Evolutionary conservation across 139 green algal genomes (phyloP).

Genomic region (Tetratostichococcus sp.): DNA sequence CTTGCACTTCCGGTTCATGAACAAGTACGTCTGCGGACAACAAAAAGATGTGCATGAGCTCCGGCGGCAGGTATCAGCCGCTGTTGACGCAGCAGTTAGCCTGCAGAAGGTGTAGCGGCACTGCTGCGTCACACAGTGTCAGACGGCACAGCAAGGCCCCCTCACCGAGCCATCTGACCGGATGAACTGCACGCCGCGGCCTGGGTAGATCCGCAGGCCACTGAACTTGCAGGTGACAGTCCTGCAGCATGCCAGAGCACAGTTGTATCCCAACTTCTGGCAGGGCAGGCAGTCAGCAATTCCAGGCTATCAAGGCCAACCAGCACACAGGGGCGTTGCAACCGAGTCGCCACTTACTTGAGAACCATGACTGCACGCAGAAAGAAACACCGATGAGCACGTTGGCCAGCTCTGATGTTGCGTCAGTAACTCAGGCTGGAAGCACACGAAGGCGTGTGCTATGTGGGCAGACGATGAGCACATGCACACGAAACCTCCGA

Average conservation of each 20-base stretch:
- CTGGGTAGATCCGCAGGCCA: slow-evolving; percentile 96
- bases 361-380: slow-evolving; percentile 27
- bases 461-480: too few relatives aligned
- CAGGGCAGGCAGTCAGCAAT: background rate
- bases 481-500: too few relatives aligned
- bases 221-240: slow-evolving; percentile 96
- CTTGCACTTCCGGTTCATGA: slow-evolving; percentile 94
- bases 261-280: background rate
- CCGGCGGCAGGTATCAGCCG: too few relatives aligned
- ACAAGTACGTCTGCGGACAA: slow-evolving; percentile 95
- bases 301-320: too few relatives aligned
- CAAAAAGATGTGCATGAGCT: too few relatives aligned
- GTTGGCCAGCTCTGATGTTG: too few relatives aligned
- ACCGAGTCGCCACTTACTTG: slow-evolving; percentile 15
- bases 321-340: background rate
- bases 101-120: background rate
- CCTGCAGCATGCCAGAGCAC: slow-evolving; percentile 57
- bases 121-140: background rate
- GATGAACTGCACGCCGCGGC: slow-evolving; percentile 87
- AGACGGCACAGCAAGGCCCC: background rate
- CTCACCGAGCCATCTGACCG: slow-evolving; percentile 84
- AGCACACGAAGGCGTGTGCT: too few relatives aligned
- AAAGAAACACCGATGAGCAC: background rate
- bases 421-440: too few relatives aligned
- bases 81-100: background rate